Conservation (phyloP, 768 basidiomycete genomes). For the Termitomyces heimii region DNA sequence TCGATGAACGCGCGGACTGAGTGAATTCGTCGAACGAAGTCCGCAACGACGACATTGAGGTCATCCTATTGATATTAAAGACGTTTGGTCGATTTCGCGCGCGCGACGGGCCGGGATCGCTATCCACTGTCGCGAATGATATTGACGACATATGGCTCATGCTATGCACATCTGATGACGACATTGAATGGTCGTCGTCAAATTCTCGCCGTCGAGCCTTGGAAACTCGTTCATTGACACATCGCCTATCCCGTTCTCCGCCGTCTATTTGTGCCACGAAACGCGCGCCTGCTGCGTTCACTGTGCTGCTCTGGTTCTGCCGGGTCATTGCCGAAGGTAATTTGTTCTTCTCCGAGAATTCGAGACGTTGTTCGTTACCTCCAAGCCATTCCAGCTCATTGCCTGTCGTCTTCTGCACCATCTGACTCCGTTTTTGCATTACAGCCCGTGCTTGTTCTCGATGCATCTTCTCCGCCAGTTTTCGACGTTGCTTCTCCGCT, state of each 20-base stretch:
- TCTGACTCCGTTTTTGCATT: slow-evolving; percentile 81
- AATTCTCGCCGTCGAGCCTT: slow-evolving; percentile 80
- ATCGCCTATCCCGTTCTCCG: slow-evolving; percentile 44
- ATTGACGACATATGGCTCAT: slow-evolving; percentile 69
- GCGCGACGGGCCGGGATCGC: slow-evolving; percentile 76
- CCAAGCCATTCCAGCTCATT: slow-evolving; percentile 62
- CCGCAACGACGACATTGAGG: slow-evolving; percentile 69
- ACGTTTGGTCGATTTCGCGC: slow-evolving; percentile 57
- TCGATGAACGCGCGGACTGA: slow-evolving; percentile 69
- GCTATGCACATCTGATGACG: slow-evolving; percentile 80
- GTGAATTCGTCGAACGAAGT: slow-evolving; percentile 73
- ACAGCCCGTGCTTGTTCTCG: slow-evolving; percentile 89
- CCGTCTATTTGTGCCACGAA: slow-evolving; percentile 32
- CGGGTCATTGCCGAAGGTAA: slow-evolving; percentile 59
- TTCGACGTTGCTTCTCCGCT: slow-evolving; percentile 80
- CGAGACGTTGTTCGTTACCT: slow-evolving; percentile 38
- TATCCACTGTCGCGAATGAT: slow-evolving; percentile 81
- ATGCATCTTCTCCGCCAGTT: slow-evolving; percentile 64
- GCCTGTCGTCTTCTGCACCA: slow-evolving; percentile 53
- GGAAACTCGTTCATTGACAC: slow-evolving; percentile 52
- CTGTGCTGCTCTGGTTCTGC: slow-evolving; percentile 44
- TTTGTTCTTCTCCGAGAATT: slow-evolving; percentile 43
- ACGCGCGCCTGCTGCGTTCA: slow-evolving; percentile 59
- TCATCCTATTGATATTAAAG: slow-evolving; percentile 68
- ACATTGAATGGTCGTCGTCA: slow-evolving; percentile 91